These are phyloP conservation scores for Amaranthus palmeri DNA, from an alignment of 148 eudicot genomes.

Conservation along the genomic window DNA sequence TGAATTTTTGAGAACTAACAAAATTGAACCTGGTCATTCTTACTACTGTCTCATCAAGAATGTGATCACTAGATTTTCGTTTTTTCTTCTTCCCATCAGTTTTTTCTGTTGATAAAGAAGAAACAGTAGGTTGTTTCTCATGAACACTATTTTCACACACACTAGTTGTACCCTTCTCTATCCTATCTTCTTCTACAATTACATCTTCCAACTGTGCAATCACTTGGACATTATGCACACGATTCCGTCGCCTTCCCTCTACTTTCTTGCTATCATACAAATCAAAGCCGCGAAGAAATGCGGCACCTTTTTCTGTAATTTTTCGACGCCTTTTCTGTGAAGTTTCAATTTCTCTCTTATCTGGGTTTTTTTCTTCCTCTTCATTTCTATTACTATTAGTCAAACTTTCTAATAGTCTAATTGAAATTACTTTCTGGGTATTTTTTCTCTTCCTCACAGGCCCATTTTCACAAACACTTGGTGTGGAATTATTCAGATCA, in stretches of 20 bases:
- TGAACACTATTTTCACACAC: slow-evolving; percentile 6
- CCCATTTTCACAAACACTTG: slow-evolving; percentile 8
- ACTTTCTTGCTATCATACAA: neutral
- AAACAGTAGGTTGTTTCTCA: neutral
- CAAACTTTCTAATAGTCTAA: neutral
- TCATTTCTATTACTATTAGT: neutral
- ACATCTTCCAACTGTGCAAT: neutral
- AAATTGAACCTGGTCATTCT: neutral
- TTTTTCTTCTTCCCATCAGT: neutral
- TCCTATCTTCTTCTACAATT: neutral
- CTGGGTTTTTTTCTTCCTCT: neutral
- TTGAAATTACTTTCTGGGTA: neutral
- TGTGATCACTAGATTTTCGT: neutral
- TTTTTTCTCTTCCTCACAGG: neutral
- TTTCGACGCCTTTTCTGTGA: neutral
- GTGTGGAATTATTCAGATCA: neutral
- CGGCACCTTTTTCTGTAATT: neutral
- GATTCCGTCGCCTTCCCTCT: neutral
- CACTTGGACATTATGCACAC: neutral
- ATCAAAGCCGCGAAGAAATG: neutral
- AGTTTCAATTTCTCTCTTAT: neutral
- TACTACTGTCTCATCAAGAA: slow-evolving; percentile 25
- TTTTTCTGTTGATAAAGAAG: too few relatives aligned
- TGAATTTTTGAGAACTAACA: neutral
- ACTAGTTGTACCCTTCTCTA: neutral